Base-by-base conservation (phyloP, 345 rosid genomes). In the Cardamine resedifolia region DNA sequence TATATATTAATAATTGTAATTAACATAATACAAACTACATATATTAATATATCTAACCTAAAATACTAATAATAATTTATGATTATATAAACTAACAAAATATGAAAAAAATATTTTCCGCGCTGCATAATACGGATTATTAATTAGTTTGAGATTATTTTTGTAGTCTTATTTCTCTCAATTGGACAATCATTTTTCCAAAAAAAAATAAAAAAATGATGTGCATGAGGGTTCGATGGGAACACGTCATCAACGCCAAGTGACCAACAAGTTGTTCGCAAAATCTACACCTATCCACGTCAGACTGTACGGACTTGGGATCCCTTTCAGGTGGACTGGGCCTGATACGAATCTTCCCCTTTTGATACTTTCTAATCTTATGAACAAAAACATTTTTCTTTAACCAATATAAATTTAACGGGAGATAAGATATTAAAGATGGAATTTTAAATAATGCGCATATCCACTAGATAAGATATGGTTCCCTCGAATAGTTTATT, bases 301-400 rank as follows among this genome's bases (percentile, higher is more conserved):
- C 72, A 65, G 6, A 56, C 3, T 26, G 77, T 73, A 73, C 77
- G 77, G 77, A 73, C 39, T 64, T 20, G 28, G 50, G 58, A 65
- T 57, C 59, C 33, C 66, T 57, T 73, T 65, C 65, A 65, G 65
- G 71, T 73, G 58, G 48, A 72, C 44, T 56, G 58, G 74, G 71
- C 59, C 71, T 73, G 4, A 49, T 65, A 38, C 77, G 72, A 73
- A 73, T 73, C 60, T 57, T 57, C 16, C 5, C 18, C 30, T 34
- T 65, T 64, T 5, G 48, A 72, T 62, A 19, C 68, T 51, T 52
- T 71, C 6, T 20, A 14, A 9, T 58, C 44, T 16, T 18, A 19
- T 50, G 31, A 23, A 26, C 60, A 60, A 23, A 39, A 36, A 51
- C 10, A 45, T 16, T 45, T 44, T 44, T 7, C 47, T 16, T 45